These are phyloP conservation scores for Castanea mollissima DNA, from an alignment of 306 rosid genomes.

Conservation along the genomic window DNA sequence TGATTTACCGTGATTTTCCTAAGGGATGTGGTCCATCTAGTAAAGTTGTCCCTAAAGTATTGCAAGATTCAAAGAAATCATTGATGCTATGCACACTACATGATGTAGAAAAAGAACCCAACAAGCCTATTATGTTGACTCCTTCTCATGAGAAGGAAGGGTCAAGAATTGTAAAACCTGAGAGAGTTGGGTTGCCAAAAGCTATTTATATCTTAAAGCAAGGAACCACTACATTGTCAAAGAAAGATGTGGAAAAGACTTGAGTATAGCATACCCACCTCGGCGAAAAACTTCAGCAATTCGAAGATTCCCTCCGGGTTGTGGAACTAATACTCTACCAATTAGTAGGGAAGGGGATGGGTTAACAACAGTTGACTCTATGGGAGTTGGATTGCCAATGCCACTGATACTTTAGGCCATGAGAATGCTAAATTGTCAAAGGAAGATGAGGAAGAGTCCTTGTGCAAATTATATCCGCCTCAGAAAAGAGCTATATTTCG, in stretches of 20 bases:
- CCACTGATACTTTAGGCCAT: neutral
- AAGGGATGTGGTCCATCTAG: too few relatives aligned
- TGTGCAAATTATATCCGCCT: too few relatives aligned
- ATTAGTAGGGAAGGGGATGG: neutral
- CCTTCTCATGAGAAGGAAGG: neutral
- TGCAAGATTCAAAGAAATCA: neutral
- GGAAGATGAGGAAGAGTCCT: neutral
- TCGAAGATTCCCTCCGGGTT: neutral
- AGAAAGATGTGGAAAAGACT: neutral
- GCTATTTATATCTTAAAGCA: neutral
- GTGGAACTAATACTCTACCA: neutral
- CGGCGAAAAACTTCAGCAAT: neutral
- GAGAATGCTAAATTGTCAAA: neutral
- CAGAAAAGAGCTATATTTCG: neutral
- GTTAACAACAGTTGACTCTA: neutral
- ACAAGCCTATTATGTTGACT: neutral
- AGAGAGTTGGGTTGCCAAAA: neutral
- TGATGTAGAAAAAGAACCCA: neutral
- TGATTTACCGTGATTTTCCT: too few relatives aligned
- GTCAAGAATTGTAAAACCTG: neutral
- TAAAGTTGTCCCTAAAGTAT: neutral
- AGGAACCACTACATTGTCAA: neutral
- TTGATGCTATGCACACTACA: neutral
- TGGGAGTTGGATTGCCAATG: neutral
- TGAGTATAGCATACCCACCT: too few relatives aligned